Conservation (phyloP, 306 rosid species). For the Quercus wislizeni region DNA sequence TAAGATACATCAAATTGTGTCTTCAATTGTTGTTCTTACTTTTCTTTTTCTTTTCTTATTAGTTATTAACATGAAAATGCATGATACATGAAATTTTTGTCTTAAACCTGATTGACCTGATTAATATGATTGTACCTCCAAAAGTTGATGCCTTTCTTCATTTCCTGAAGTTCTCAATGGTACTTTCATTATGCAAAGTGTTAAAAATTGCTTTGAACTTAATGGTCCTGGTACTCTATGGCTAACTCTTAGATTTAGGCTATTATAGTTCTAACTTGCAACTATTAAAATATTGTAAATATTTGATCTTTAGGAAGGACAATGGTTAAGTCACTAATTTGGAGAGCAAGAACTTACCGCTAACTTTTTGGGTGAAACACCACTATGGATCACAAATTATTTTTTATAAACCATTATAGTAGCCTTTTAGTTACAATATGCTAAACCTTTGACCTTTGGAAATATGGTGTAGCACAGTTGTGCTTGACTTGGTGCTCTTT, state of each 20-base stretch:
- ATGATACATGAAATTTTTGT: neutral
- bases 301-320: neutral
- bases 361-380: neutral
- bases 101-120: neutral
- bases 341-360: neutral
- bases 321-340: neutral
- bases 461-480: neutral
- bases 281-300: neutral
- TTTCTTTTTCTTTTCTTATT: constrained; percentile 1
- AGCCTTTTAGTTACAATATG: neutral
- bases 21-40: constrained; percentile 1
- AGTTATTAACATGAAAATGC: too few species aligned
- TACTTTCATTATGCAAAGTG: too few species aligned
- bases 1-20: constrained; percentile 1
- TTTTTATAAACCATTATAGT: too few species aligned
- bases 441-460: neutral
- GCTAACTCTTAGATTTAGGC: neutral
- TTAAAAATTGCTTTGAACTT: neutral
- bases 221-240: neutral
- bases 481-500: too few species aligned
- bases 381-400: too few species aligned
- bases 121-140: neutral
- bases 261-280: neutral
- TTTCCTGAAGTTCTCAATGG: too few species aligned
- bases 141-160: neutral